These are phyloP conservation scores for Cordyceps javanica DNA, from an alignment of 2,329 filamentous ascomycete genomes.

Conservation along the genomic window DNA sequence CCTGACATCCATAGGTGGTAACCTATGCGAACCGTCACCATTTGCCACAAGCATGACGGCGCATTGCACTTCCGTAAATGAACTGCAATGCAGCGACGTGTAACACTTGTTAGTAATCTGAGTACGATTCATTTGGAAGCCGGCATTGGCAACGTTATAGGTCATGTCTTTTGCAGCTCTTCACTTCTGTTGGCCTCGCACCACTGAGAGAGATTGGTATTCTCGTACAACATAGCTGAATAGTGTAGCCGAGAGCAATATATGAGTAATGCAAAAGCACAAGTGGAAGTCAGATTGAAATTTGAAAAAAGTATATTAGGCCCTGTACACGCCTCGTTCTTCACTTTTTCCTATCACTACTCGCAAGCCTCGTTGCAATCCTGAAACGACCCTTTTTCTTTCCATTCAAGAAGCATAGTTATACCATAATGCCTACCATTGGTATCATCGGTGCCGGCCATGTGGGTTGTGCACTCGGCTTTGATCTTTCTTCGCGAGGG, in stretches of 20 bases:
- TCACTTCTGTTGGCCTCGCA: background rate
- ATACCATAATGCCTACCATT: background rate
- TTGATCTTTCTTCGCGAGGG: slow-evolving; percentile 9
- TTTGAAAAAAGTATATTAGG: too few species aligned
- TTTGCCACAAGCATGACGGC: background rate
- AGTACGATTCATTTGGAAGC: too few species aligned
- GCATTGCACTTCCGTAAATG: background rate
- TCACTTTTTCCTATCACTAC: background rate
- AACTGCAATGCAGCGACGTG: background rate
- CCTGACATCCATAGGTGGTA: background rate
- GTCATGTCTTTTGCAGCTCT: background rate
- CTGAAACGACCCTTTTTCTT: background rate
- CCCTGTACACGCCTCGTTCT: too few species aligned
- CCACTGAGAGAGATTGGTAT: background rate
- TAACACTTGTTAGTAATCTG: background rate
- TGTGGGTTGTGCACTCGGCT: slow-evolving; percentile 14
- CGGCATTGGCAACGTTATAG: background rate
- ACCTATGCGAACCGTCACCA: background rate
- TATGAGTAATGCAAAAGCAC: too few species aligned
- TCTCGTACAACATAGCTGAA: background rate
- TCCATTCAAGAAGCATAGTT: background rate
- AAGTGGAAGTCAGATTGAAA: too few species aligned
- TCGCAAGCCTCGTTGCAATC: background rate
- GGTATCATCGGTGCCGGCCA: slow-evolving; percentile 15
- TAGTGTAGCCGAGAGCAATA: too few species aligned